These are phyloP conservation scores for Ceratocystis lukuohia DNA, from an alignment of 2,329 filamentous ascomycete species.

Conservation along the genomic window DNA sequence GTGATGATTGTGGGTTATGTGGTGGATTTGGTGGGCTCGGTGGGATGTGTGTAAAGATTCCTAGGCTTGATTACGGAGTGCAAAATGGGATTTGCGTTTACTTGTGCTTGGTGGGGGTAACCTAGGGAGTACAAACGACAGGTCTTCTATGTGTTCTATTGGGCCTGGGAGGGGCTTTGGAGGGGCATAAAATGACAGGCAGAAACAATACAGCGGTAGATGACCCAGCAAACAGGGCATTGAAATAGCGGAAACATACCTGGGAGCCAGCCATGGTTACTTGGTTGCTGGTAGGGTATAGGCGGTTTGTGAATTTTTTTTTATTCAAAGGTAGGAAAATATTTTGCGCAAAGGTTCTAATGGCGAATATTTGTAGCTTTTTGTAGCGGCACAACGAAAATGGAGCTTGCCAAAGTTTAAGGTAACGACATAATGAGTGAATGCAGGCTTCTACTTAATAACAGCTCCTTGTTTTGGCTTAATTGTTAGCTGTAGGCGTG, in stretches of 20 bases:
- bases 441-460: not conserved
- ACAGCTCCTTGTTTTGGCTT: no score
- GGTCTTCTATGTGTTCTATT: not conserved
- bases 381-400: not conserved
- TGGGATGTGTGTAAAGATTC: not conserved
- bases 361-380: not conserved
- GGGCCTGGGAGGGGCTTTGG: constrained; percentile 12
- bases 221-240: not conserved
- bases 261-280: constrained; percentile 12
- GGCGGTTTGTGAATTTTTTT: no score
- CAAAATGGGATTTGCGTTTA: constrained; percentile 6
- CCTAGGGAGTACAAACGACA: not conserved
- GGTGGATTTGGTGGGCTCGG: not conserved
- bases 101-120: constrained; percentile 7
- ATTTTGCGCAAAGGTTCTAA: not conserved
- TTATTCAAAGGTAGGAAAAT: not conserved
- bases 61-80: not conserved
- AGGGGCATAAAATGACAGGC: not conserved
- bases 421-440: not conserved
- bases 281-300: not conserved
- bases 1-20: not conserved
- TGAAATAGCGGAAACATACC: not conserved
- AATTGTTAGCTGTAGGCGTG: no score
- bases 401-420: not conserved
- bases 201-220: not conserved